phyloP scores from a whole-genome alignment of 2,329 filamentous ascomycete species.

The Nemania sp. region DNA sequence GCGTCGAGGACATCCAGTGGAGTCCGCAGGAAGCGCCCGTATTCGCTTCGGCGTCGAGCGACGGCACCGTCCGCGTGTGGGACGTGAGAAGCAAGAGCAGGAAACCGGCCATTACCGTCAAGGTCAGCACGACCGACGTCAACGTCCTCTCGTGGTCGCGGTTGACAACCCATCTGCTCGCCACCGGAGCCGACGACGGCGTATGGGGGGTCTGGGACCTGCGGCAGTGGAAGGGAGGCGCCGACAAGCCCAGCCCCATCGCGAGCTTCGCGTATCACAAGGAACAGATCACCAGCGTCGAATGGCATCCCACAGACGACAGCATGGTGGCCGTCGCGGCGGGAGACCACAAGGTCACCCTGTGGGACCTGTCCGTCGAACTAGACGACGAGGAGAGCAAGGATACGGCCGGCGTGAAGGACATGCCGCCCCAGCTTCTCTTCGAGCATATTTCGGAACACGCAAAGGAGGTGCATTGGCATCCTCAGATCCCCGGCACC shows the following conservation, averaged over 20 bases:
- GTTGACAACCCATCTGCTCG: conserved; percentile 85
- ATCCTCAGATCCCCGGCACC: conserved; percentile 89
- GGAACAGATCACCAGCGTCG: conserved; percentile 92
- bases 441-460: conserved; percentile 97
- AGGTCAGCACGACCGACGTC: conserved; percentile 83
- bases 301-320: conserved; percentile 98
- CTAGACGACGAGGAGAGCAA: conserved; percentile 95
- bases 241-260: conserved; percentile 74
- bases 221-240: conserved; percentile 83
- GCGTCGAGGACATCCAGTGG: conserved; percentile 96
- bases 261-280: conserved; percentile 95
- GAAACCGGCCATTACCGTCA: conserved; percentile 83
- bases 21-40: conserved; percentile 90
- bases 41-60: conserved; percentile 90
- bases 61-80: conserved; percentile 96
- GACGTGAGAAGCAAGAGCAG: conserved; percentile 90
- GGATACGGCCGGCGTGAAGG: conserved; percentile 82
- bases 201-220: conserved; percentile 97
- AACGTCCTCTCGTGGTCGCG: conserved; percentile 97
- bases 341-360: conserved; percentile 89
- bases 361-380: conserved; percentile 97
- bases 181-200: conserved; percentile 90
- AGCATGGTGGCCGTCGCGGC: conserved; percentile 91
- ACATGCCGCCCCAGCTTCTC: conserved; percentile 90
- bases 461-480: conserved; percentile 97